Conservation (phyloP, 2,329 filamentous ascomycete species). For the Diaporthe amygdali region DNA sequence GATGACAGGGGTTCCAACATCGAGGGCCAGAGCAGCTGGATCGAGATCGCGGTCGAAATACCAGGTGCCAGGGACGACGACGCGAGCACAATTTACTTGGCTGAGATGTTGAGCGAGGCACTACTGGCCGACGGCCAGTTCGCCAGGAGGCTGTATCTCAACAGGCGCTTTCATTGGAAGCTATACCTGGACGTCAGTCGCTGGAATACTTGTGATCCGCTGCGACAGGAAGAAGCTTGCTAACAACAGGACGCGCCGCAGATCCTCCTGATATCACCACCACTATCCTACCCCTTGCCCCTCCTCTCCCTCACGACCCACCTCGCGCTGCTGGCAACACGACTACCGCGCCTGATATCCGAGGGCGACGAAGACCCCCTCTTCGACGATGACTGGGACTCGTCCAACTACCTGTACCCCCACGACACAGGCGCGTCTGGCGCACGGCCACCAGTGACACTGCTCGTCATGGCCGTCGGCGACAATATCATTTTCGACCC, state of each 20-base stretch:
- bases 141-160: slow-evolving; percentile 80
- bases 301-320: slow-evolving; percentile 92
- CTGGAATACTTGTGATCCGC: neutral
- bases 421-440: slow-evolving; percentile 42
- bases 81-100: slow-evolving; percentile 83
- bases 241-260: slow-evolving; percentile 42
- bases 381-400: slow-evolving; percentile 98
- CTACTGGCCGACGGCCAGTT: slow-evolving; percentile 75
- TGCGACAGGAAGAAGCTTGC: neutral
- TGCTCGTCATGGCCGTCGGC: slow-evolving; percentile 86
- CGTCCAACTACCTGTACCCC: slow-evolving; percentile 78
- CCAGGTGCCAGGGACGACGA: slow-evolving; percentile 92
- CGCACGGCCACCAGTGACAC: slow-evolving; percentile 79
- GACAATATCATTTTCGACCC: slow-evolving; percentile 95
- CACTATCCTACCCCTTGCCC: slow-evolving; percentile 89
- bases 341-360: slow-evolving; percentile 83
- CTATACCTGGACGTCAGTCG: slow-evolving; percentile 86
- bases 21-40: slow-evolving; percentile 70
- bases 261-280: slow-evolving; percentile 92
- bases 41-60: slow-evolving; percentile 91
- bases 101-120: slow-evolving; percentile 87
- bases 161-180: slow-evolving; percentile 93
- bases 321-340: slow-evolving; percentile 86
- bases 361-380: slow-evolving; percentile 94
- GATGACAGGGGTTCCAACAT: slow-evolving; percentile 35